These are phyloP conservation scores for Irpex sp. DNA, from an alignment of 1,284 basidiomycete genomes.

Conservation along the genomic window DNA sequence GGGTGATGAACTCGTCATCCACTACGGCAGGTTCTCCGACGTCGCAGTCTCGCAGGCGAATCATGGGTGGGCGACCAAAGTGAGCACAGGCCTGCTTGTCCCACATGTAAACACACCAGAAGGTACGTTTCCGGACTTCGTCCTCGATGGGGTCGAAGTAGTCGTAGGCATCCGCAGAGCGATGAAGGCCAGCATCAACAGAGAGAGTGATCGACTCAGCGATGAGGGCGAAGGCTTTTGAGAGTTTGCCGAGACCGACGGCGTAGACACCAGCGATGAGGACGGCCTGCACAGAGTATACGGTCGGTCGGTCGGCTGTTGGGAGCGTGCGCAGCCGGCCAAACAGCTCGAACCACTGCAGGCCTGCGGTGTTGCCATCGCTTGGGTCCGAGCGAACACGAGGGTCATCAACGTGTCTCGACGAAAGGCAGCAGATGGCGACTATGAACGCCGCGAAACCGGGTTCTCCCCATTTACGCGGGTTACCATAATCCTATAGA, in stretches of 20 bases:
- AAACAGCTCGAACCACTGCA: conserved; percentile 87
- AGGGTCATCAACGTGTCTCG: conserved; percentile 86
- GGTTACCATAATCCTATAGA: conserved; percentile 82
- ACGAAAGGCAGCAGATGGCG: conserved; percentile 83
- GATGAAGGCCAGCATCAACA: conserved; percentile 83
- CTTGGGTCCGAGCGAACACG: conserved; percentile 77
- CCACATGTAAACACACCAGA: conserved; percentile 94
- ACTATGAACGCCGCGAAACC: conserved; percentile 91
- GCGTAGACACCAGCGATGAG: conserved; percentile 87
- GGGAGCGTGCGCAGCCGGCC: conserved; percentile 80
- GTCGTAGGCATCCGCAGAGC: conserved; percentile 85
- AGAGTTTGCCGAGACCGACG: conserved; percentile 83
- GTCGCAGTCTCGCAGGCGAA: conserved; percentile 84
- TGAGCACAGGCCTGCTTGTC: conserved; percentile 85
- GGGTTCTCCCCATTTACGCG: conserved; percentile 89
- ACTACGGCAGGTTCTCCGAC: conserved; percentile 77
- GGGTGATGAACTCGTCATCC: conserved; percentile 86
- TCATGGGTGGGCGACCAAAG: conserved; percentile 83
- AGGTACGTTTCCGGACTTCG: conserved; percentile 86
- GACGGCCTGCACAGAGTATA: conserved; percentile 87
- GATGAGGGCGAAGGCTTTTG: conserved; percentile 79
- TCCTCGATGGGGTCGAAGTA: conserved; percentile 85
- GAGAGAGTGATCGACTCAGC: conserved; percentile 82
- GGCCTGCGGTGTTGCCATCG: conserved; percentile 83
- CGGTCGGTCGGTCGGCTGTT: conserved; percentile 81